Conservation (phyloP, 2,329 filamentous ascomycete genomes). For the Xylariaceae sp. region DNA sequence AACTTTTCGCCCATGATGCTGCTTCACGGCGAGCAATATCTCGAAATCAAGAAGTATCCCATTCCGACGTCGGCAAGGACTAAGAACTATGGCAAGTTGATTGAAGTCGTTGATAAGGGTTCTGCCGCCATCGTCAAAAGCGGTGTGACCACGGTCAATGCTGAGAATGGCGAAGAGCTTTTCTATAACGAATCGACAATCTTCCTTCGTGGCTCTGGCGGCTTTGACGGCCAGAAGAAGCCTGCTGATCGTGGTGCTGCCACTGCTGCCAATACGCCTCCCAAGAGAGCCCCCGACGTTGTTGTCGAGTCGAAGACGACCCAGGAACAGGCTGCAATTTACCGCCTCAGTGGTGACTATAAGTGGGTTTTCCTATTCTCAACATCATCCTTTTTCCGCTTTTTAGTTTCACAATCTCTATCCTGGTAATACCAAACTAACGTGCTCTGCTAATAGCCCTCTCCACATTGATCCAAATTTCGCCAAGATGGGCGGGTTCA, state of each 20-base stretch:
- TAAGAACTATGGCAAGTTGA: constrained; percentile 69
- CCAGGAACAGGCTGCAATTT: constrained; percentile 88
- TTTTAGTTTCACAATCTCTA: not conserved
- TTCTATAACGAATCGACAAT: constrained; percentile 97
- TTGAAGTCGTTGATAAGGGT: constrained; percentile 96
- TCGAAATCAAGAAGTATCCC: constrained; percentile 88
- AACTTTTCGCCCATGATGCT: constrained; percentile 99
- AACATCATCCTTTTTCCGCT: not conserved
- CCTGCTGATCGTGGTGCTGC: constrained; percentile 72
- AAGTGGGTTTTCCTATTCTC: constrained; percentile 53
- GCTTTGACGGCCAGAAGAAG: constrained; percentile 81
- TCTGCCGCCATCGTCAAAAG: constrained; percentile 78
- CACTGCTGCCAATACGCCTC: constrained; percentile 74
- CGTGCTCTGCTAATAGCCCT: constrained; percentile 46
- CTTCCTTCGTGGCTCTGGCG: constrained; percentile 86
- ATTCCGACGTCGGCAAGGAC: constrained; percentile 81
- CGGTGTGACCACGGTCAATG: constrained; percentile 78
- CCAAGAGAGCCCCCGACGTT: constrained; percentile 70
- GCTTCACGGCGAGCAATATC: constrained; percentile 96
- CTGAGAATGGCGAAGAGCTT: constrained; percentile 78
- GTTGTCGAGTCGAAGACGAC: constrained; percentile 82
- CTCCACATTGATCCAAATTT: constrained; percentile 94
- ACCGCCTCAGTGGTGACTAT: constrained; percentile 88
- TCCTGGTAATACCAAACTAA: not conserved
- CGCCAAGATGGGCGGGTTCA: constrained; percentile 92